Evolutionary conservation across 2,329 filamentous ascomycete genomes (phyloP).

Genomic region (Fusarium equiseti): DNA sequence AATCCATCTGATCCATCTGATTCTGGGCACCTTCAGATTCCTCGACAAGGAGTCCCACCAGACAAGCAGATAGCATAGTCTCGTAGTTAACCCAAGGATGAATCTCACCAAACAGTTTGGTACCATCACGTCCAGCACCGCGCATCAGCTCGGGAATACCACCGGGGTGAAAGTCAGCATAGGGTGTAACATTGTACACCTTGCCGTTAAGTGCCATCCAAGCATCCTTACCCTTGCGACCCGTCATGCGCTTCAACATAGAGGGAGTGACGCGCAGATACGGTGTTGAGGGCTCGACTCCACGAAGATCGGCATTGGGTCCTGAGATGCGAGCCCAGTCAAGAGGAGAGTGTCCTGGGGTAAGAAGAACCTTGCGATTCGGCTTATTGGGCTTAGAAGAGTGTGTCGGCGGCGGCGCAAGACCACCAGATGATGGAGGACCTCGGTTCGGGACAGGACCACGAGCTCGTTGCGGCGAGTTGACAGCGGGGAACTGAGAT

Average conservation of each 20-base stretch:
- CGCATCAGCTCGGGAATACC: conserved; percentile 79
- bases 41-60: conserved; percentile 72
- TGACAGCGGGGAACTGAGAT: conserved; percentile 62
- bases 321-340: conserved; percentile 90
- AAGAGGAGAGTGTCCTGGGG: conserved; percentile 92
- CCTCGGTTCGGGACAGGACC: conserved; percentile 58
- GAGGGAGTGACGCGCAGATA: conserved; percentile 84
- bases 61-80: conserved; percentile 73
- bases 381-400: conserved; percentile 65
- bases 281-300: conserved; percentile 63
- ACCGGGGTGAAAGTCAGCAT: conserved; percentile 90
- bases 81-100: conserved; percentile 81
- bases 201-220: conserved; percentile 92
- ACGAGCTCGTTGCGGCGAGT: conserved; percentile 64
- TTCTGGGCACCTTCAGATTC: conserved; percentile 60
- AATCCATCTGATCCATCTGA: conserved; percentile 73
- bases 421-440: conserved; percentile 52
- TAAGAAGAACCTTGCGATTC: conserved; percentile 79
- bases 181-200: conserved; percentile 95
- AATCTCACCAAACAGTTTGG: conserved; percentile 72
- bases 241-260: conserved; percentile 81
- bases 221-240: conserved; percentile 84
- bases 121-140: conserved; percentile 71
- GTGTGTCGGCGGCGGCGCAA: conserved; percentile 69
- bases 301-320: conserved; percentile 75